Conservation (phyloP, 2,329 filamentous ascomycete species). For the Ophiostoma quercus region DNA sequence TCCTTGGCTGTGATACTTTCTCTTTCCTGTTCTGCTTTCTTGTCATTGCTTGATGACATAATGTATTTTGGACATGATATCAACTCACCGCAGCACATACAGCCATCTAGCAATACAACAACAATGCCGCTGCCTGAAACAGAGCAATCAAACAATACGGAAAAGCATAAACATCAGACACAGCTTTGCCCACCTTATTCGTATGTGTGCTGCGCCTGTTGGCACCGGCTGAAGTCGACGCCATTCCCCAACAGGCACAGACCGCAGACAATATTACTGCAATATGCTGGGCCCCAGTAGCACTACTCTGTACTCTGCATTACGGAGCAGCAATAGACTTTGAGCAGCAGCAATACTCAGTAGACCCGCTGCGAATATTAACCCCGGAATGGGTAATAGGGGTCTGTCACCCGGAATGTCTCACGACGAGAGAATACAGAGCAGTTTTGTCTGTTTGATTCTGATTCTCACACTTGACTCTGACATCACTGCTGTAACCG, state of each 20-base stretch:
- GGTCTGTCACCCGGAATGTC: not conserved
- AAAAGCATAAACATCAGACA: not conserved
- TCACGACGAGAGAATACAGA: conserved; percentile 3
- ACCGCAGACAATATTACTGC: not conserved
- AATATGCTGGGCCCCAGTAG: not conserved
- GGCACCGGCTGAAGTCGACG: conserved; percentile 7
- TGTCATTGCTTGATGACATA: not conserved
- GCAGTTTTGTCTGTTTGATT: not conserved
- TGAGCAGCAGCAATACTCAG: not conserved
- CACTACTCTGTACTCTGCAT: not conserved
- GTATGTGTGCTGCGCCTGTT: conserved; percentile 7
- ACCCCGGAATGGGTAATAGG: not conserved
- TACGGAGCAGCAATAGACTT: not conserved
- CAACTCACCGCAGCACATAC: not conserved
- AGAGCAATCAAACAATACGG: not conserved
- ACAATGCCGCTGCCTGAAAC: not conserved
- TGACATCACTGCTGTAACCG: not conserved
- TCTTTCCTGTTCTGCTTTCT: not conserved
- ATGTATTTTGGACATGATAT: not conserved
- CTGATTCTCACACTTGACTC: not conserved
- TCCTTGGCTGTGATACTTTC: not conserved
- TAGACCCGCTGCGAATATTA: not conserved
- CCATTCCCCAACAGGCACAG: not conserved
- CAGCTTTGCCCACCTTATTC: not conserved
- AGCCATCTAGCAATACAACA: not conserved